Conservation (phyloP, 371 early-diverging fungal genomes). For the Sporodiniella umbellata region DNA sequence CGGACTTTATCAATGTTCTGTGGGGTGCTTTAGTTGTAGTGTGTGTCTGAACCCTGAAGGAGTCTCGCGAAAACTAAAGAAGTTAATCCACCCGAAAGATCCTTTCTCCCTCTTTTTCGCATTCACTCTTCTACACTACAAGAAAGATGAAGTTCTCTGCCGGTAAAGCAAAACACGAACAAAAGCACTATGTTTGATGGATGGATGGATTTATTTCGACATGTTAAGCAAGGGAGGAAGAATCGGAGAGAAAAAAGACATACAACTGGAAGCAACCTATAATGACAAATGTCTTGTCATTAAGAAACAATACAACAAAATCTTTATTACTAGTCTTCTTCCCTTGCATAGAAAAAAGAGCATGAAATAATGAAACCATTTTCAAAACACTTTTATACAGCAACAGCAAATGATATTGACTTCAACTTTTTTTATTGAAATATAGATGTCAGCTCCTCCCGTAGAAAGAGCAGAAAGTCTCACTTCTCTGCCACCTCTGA, state of each 20-base stretch:
- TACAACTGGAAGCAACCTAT: neutral
- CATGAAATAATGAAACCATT: neutral
- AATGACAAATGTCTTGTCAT: neutral
- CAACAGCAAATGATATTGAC: too few species aligned
- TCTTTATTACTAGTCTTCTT: too few species aligned
- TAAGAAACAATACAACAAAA: too few species aligned
- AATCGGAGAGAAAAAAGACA: slow-evolving; percentile 8
- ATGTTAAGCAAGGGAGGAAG: slow-evolving; percentile 9
- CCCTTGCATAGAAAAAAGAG: too few species aligned
- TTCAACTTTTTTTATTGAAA: neutral
- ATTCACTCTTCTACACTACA: slow-evolving; percentile 2
- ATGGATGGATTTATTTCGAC: neutral
- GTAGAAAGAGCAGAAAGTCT: slow-evolving; percentile 96
- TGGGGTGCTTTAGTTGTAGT: too few species aligned
- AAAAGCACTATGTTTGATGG: neutral
- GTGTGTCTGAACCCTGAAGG: neutral
- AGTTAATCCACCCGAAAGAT: neutral
- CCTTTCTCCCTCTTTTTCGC: neutral
- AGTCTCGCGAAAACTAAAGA: neutral
- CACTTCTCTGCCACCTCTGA: slow-evolving; percentile 96
- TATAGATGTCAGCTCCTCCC: slow-evolving; percentile 87
- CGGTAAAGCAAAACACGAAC: slow-evolving; percentile 28
- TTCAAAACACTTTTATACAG: neutral
- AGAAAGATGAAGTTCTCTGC: slow-evolving; percentile 37
- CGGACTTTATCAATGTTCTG: too few species aligned